Conservation (phyloP, 495 filamentous ascomycete genomes). For the Penicillium cataractarum region DNA sequence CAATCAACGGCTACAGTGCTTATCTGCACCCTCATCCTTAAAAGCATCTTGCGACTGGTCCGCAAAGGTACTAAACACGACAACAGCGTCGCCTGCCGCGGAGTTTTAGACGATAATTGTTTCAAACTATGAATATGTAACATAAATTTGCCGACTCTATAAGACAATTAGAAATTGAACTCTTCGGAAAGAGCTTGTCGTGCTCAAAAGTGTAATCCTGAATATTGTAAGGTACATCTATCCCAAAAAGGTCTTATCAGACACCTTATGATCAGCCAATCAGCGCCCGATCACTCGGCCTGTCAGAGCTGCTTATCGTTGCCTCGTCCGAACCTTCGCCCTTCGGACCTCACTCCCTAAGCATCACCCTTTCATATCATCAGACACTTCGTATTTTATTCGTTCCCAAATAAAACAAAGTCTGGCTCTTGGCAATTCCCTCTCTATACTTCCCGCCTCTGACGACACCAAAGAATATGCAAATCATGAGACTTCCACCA, state of each 20-base stretch:
- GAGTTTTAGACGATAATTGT: background rate
- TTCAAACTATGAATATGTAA: background rate
- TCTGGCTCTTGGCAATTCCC: background rate
- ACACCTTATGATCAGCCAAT: constrained; percentile 15
- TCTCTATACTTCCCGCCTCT: background rate
- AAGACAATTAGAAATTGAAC: background rate
- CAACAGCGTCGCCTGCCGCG: background rate
- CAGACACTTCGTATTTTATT: background rate
- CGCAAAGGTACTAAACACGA: background rate
- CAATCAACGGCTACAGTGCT: constrained; percentile 28
- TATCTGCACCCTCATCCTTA: constrained; percentile 22
- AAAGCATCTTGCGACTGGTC: background rate
- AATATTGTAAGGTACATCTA: background rate
- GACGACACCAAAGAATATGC: background rate
- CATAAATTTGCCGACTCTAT: background rate
- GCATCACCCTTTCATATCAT: background rate
- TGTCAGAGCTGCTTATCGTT: background rate
- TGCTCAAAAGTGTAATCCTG: background rate
- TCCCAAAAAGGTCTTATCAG: constrained; percentile 19
- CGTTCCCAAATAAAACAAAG: background rate
- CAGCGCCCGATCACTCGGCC: background rate
- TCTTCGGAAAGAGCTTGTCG: background rate
- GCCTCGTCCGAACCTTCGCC: background rate
- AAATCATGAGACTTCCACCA: background rate
- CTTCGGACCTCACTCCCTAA: background rate